phyloP scores from a whole-genome alignment of 805 yeast genomes.

The Kodamaea nitidulidarum region DNA sequence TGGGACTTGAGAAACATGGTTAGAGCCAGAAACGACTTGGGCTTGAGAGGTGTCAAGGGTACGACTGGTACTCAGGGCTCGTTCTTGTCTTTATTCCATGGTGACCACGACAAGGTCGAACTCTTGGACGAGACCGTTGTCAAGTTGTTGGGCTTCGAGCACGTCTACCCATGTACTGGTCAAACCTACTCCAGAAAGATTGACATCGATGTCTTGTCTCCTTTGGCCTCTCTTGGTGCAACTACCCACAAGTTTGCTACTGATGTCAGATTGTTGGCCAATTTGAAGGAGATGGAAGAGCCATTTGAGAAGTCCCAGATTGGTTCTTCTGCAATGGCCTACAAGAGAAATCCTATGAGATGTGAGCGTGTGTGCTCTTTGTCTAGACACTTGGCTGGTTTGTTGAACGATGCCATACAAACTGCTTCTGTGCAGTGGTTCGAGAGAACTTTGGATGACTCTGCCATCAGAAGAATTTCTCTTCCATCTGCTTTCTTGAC shows the following conservation, averaged over 20 bases:
- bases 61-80: slow-evolving; percentile 99
- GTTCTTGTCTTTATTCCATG: slow-evolving; percentile 90
- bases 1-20: slow-evolving; percentile 97
- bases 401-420: slow-evolving; percentile 89
- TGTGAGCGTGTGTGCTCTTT: slow-evolving; percentile 98
- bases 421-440: slow-evolving; percentile 99
- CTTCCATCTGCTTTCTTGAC: slow-evolving; percentile 95
- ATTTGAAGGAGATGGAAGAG: slow-evolving; percentile 95
- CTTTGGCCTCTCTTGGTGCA: slow-evolving; percentile 92
- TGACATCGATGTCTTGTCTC: slow-evolving; percentile 89
- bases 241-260: slow-evolving; percentile 97
- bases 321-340: slow-evolving; percentile 98
- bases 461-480: slow-evolving; percentile 95
- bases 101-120: slow-evolving; percentile 96
- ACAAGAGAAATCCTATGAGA: slow-evolving; percentile 99
- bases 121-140: slow-evolving; percentile 87
- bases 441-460: slow-evolving; percentile 97
- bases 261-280: slow-evolving; percentile 91
- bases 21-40: slow-evolving; percentile 94
- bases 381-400: slow-evolving; percentile 89
- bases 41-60: slow-evolving; percentile 97
- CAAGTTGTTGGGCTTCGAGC: slow-evolving; percentile 87
- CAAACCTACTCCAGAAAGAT: slow-evolving; percentile 99
- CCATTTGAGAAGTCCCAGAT: slow-evolving; percentile 98
- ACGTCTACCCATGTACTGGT: slow-evolving; percentile 96